phyloP scores from a whole-genome alignment of 306 rosid genomes.

The Glycine tomentella region DNA sequence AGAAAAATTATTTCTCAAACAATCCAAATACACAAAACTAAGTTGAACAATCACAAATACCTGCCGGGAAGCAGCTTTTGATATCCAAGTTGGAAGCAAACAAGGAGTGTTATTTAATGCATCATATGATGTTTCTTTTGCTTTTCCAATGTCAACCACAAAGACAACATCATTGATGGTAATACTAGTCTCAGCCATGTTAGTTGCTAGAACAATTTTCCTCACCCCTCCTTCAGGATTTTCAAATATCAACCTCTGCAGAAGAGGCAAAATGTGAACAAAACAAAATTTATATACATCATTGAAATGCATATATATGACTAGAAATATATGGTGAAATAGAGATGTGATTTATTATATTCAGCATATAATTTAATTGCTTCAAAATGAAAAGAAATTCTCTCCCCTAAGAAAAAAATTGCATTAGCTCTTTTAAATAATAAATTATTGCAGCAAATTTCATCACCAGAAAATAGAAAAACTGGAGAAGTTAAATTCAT shows the following conservation, averaged over 20 bases:
- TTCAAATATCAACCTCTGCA: slow-evolving; percentile 91
- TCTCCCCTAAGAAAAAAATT: neutral
- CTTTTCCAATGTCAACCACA: slow-evolving; percentile 97
- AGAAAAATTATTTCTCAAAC: slow-evolving; percentile 15
- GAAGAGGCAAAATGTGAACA: slow-evolving; percentile 26
- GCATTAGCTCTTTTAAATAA: slow-evolving; percentile 18
- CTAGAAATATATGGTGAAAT: slow-evolving; percentile 24
- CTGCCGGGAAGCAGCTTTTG: slow-evolving; percentile 95
- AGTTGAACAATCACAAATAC: slow-evolving; percentile 55
- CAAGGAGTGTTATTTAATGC: slow-evolving; percentile 99
- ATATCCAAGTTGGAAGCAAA: slow-evolving; percentile 98
- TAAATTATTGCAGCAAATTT: neutral
- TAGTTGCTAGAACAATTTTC: slow-evolving; percentile 94
- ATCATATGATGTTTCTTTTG: slow-evolving; percentile 97
- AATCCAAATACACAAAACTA: slow-evolving; percentile 34
- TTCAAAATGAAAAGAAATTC: slow-evolving; percentile 6
- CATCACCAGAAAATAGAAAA: neutral
- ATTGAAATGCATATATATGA: slow-evolving; percentile 24
- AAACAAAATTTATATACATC: slow-evolving; percentile 1
- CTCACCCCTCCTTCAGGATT: slow-evolving; percentile 84
- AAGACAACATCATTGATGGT: slow-evolving; percentile 93
- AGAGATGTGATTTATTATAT: slow-evolving; percentile 11
- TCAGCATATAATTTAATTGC: slow-evolving; percentile 7
- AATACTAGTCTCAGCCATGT: slow-evolving; percentile 98
- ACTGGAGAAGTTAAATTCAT: slow-evolving; percentile 25